phyloP scores from a whole-genome alignment of 768 basidiomycete species.

The Psilocybe tampanensis region DNA sequence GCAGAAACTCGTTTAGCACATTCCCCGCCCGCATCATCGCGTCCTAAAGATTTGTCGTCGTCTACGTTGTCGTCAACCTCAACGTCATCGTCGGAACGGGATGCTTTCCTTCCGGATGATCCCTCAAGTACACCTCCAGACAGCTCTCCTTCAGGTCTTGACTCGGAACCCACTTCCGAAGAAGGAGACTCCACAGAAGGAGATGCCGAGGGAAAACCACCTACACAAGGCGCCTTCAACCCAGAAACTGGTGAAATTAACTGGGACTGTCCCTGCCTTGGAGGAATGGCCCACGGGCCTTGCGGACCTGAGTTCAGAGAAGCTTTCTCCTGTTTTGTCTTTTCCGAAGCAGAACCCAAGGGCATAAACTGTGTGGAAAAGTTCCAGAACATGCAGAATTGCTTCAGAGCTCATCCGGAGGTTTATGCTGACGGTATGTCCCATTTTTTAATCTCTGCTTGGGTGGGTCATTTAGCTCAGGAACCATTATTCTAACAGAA shows the following conservation, averaged over 20 bases:
- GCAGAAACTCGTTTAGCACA: constrained; percentile 6
- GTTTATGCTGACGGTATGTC: constrained; percentile 86
- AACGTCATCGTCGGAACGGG: constrained; percentile 3
- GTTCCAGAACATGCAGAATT: constrained; percentile 97
- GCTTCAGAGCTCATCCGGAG: constrained; percentile 95
- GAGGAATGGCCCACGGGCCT: constrained; percentile 97
- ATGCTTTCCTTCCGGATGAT: neutral
- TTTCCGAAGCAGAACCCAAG: constrained; percentile 93
- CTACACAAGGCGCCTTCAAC: constrained; percentile 71
- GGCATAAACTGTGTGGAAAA: constrained; percentile 98
- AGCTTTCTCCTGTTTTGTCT: constrained; percentile 97
- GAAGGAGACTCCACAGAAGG: neutral
- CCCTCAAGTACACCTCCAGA: constrained; percentile 19
- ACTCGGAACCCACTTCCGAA: constrained; percentile 7
- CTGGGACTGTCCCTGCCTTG: constrained; percentile 99
- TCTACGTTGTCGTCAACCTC: constrained; percentile 6
- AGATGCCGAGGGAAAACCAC: constrained; percentile 16
- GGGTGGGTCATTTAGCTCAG: constrained; percentile 4
- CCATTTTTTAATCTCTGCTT: neutral
- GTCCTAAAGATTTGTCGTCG: neutral
- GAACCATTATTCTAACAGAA: constrained; percentile 39
- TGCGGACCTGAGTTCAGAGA: constrained; percentile 93
- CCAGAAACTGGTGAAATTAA: constrained; percentile 99
- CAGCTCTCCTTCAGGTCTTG: constrained; percentile 8
- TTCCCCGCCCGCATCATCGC: constrained; percentile 11